Percentiles rank a stretch among this genome's conserved stretches.
Evolutionary conservation across 2,329 filamentous ascomycete species (phyloP).

Genomic region (Diplocarpon mali): DNA sequence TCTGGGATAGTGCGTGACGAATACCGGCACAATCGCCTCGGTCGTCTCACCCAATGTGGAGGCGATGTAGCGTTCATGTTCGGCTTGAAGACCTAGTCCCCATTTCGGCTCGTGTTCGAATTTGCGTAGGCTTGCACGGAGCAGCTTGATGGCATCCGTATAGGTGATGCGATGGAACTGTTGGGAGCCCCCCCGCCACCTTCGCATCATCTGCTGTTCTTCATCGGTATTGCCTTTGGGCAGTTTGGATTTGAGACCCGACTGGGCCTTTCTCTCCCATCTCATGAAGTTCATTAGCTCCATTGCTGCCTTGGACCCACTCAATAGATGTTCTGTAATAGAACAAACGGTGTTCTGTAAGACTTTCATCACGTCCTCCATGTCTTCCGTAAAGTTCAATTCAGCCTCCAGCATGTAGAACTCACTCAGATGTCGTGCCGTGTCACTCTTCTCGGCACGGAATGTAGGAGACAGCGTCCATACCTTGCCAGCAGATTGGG

Average conservation of each 20-base stretch:
- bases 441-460: constrained; percentile 86
- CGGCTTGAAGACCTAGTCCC: constrained; percentile 68
- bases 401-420: constrained; percentile 99
- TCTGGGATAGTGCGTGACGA: constrained; percentile 88
- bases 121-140: constrained; percentile 45
- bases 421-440: constrained; percentile 85
- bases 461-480: constrained; percentile 95
- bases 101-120: constrained; percentile 64
- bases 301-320: constrained; percentile 36
- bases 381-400: constrained; percentile 61
- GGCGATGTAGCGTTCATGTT: constrained; percentile 87
- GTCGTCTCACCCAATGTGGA: constrained; percentile 37
- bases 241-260: neutral
- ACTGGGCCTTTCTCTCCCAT: neutral
- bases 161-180: constrained; percentile 79
- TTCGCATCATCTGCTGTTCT: constrained; percentile 41
- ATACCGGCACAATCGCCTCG: constrained; percentile 49
- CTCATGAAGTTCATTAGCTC: constrained; percentile 34
- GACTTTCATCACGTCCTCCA: constrained; percentile 65
- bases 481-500: constrained; percentile 78
- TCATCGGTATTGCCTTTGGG: neutral
- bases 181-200: constrained; percentile 60
- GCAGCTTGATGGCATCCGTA: constrained; percentile 58
- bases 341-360: constrained; percentile 66
- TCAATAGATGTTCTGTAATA: constrained; percentile 29